phyloP scores from a whole-genome alignment of 768 basidiomycete species.

The Tulasnella sp. region DNA sequence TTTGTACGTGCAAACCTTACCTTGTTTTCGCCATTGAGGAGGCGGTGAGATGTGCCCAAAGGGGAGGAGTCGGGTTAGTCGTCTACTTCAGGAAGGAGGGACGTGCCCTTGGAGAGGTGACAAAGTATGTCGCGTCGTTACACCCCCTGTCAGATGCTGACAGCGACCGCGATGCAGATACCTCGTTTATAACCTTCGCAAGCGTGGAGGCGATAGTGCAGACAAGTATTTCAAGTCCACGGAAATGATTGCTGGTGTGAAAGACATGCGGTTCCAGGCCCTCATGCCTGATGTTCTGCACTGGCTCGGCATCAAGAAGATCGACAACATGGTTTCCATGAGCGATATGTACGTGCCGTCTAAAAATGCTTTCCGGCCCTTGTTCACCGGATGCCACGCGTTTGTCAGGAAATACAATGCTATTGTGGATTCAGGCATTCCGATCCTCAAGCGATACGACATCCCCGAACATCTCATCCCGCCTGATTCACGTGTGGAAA shows the following conservation, averaged over 20 bases:
- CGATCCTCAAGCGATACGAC: constrained; percentile 71
- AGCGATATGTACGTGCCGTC: constrained; percentile 67
- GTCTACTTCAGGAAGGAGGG: constrained; percentile 95
- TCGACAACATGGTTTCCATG: constrained; percentile 85
- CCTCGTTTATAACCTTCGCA: constrained; percentile 91
- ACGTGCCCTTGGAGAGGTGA: constrained; percentile 84
- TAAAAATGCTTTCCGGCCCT: constrained; percentile 4
- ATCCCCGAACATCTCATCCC: constrained; percentile 85
- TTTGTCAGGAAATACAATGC: constrained; percentile 76
- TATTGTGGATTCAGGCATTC: constrained; percentile 79
- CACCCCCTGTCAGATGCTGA: background rate
- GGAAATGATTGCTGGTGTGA: constrained; percentile 86
- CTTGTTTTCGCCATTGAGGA: constrained; percentile 88
- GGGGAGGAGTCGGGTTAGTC: constrained; percentile 83
- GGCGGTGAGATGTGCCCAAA: constrained; percentile 69
- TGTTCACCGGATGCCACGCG: background rate
- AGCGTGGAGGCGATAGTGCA: constrained; percentile 86
- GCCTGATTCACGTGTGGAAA: constrained; percentile 82
- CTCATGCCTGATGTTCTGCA: constrained; percentile 94
- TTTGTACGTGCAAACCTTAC: constrained; percentile 71
- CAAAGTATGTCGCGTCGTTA: constrained; percentile 43
- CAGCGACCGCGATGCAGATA: constrained; percentile 36
- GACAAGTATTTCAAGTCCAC: constrained; percentile 91
- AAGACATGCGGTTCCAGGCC: constrained; percentile 90
- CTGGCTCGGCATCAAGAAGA: constrained; percentile 85